These are phyloP conservation scores for Xenoacremonium recifei DNA, from an alignment of 2,329 filamentous ascomycete species.

Conservation along the genomic window DNA sequence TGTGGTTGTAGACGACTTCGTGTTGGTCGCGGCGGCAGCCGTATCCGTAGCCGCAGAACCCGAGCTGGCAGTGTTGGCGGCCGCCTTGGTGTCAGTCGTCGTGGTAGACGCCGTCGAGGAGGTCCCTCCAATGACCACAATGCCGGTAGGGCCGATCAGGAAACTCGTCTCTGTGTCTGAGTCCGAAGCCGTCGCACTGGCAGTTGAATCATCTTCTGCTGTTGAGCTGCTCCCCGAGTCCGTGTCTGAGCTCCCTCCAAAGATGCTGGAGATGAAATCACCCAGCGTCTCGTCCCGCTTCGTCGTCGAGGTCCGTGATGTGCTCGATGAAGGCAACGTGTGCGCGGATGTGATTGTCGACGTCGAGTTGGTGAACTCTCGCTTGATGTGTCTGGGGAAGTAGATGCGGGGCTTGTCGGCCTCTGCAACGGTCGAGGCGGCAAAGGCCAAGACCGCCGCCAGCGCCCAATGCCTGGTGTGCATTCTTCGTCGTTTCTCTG, in stretches of 20 bases:
- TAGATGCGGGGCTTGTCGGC: constrained; percentile 52
- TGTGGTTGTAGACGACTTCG: neutral
- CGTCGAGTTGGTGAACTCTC: constrained; percentile 46
- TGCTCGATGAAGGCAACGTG: constrained; percentile 14
- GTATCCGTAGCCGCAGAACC: neutral
- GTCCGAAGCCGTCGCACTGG: constrained; percentile 1
- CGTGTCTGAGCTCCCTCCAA: constrained; percentile 6
- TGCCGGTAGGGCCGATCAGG: constrained; percentile 23
- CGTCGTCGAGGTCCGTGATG: neutral
- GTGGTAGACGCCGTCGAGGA: neutral
- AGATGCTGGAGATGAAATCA: constrained; percentile 23
- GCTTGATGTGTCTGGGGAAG: constrained; percentile 56
- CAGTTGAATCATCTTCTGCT: constrained; percentile 10
- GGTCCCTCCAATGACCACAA: constrained; percentile 12
- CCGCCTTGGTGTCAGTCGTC: neutral
- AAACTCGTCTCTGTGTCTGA: constrained; percentile 22
- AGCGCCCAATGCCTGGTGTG: constrained; percentile 43
- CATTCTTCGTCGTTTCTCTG: constrained; percentile 39
- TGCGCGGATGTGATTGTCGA: constrained; percentile 27
- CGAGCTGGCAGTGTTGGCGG: neutral
- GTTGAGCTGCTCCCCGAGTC: constrained; percentile 5
- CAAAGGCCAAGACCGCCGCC: constrained; percentile 48
- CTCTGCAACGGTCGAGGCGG: constrained; percentile 45
- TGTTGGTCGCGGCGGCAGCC: neutral
- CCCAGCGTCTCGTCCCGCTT: constrained; percentile 19